Evolutionary conservation across 2,329 filamentous ascomycete species (phyloP).

Genomic region (Cercospora janseana): DNA sequence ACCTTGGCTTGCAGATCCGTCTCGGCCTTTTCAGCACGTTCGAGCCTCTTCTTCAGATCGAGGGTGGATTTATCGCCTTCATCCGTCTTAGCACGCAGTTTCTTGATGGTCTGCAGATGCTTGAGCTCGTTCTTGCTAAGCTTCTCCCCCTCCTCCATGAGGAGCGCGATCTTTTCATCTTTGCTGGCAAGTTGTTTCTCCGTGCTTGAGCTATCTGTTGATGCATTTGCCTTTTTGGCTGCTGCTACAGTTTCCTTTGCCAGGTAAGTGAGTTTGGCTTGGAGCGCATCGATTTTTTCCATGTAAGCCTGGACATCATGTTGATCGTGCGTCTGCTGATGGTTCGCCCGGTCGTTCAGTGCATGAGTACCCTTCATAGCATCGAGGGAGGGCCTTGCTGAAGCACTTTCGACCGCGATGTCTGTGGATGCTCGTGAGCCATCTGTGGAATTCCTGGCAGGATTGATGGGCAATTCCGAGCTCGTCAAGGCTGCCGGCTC

Average conservation of each 20-base stretch:
- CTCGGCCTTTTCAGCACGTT: conserved; percentile 64
- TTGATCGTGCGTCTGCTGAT: conserved; percentile 57
- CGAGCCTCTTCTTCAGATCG: conserved; percentile 58
- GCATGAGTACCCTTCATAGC: conserved; percentile 24
- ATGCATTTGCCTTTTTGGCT: conserved; percentile 66
- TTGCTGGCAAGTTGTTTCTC: conserved; percentile 85
- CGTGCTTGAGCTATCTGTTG: conserved; percentile 61
- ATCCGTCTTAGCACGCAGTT: conserved; percentile 57
- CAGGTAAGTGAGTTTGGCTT: conserved; percentile 86
- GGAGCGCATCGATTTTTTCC: conserved; percentile 86
- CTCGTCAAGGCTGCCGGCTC: conserved; percentile 28
- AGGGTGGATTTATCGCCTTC: conserved; percentile 54
- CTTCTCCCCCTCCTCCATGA: conserved; percentile 90
- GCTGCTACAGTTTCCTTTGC: conserved; percentile 74
- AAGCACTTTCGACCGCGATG: conserved; percentile 6
- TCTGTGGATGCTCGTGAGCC: conserved; percentile 30
- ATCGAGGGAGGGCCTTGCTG: conserved; percentile 25
- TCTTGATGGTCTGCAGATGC: conserved; percentile 78
- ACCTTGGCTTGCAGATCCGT: conserved; percentile 61
- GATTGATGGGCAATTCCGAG: conserved; percentile 39
- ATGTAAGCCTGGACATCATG: conserved; percentile 81
- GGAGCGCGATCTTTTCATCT: conserved; percentile 81
- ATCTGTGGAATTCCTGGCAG: conserved; percentile 35
- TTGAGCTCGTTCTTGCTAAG: conserved; percentile 84
- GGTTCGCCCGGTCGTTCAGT: conserved; percentile 33